Conservation (phyloP, 163 green algal species). For the Coccomyxa subellipsoidea region DNA sequence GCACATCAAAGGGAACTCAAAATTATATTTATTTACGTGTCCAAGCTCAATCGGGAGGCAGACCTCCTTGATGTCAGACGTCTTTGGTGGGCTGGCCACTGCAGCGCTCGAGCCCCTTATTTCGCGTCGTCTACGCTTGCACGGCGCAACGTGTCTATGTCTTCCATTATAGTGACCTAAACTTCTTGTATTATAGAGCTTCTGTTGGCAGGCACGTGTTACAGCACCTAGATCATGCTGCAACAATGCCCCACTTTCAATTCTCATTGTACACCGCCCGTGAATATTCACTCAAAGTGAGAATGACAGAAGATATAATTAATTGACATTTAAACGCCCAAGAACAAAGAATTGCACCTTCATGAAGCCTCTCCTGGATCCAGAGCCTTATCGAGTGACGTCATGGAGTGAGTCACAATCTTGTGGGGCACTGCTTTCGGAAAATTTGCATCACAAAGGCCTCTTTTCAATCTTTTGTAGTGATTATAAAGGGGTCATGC, state of each 20-base stretch:
- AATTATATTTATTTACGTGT: neutral
- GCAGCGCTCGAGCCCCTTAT: neutral
- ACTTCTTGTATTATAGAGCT: neutral
- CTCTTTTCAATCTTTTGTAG: too few relatives aligned
- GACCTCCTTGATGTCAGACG: slow-evolving; percentile 8
- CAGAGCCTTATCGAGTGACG: neutral
- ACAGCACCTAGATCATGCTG: neutral
- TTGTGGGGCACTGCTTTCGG: too few relatives aligned
- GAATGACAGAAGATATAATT: too few relatives aligned
- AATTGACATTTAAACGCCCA: too few relatives aligned
- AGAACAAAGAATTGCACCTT: neutral
- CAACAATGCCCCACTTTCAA: neutral
- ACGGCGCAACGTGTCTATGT: neutral
- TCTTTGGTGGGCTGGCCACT: neutral
- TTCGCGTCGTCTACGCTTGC: neutral
- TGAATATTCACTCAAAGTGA: too few relatives aligned
- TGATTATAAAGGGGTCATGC: too few relatives aligned
- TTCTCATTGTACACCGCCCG: neutral
- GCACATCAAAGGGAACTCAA: neutral
- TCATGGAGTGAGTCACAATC: neutral
- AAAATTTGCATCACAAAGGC: too few relatives aligned
- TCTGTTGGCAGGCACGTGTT: neutral
- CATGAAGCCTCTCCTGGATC: neutral
- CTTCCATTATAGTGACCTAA: neutral
- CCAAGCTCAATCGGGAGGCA: neutral